Base-by-base conservation (phyloP, 371 early-diverging fungal genomes). In the Mucor mucedo region DNA sequence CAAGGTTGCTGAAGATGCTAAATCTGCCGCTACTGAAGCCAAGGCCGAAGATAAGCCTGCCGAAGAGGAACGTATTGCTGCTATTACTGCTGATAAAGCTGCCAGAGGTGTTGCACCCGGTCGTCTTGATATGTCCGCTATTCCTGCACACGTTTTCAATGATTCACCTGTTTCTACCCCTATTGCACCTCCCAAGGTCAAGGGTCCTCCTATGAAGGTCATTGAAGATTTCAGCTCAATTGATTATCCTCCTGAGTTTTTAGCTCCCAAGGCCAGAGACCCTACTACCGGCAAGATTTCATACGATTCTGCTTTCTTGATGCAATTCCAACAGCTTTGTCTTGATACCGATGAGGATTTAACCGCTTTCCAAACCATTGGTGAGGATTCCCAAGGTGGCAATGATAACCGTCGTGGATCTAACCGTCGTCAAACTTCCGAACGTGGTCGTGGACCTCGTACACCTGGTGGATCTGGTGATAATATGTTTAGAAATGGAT, bases 281-380 rank as follows among this genome's bases (percentile, higher is more conserved):
- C 68, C 78, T 11, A 57, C 38, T 7, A 73, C 73, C 48, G 85
- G 86, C 49, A 84, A 82, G 69, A 82, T 82, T 55, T 72, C 82
- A 62, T 91, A 91, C 65, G 82, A 84, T 30, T 82, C 84, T 58
- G 86, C 80, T 55, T 97, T 95, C 74, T 84, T 97, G 77, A 76
- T 91, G 78, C 87, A 86, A 61, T 95, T 95, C 78, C 80, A 79
- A 71, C 75, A 77, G 9, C 75, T 89, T 42, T 88, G 92, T 74
- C 78, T 73, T 38, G 85, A 87, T 35, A 77, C 84, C 52, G 92
- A 92, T 10, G 78, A 80, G 9, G 87, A 89, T 39, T 77, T 95
- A 28, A 83, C 87, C 27, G 83, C 86, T 41, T 84, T 88, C 60
- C 87, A 90, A 38, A 84, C 82, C 41, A 79, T 91, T 60, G 86